Base-by-base conservation (phyloP, 352 stramenopile genomes). In the Lagenidium giganteum region DNA sequence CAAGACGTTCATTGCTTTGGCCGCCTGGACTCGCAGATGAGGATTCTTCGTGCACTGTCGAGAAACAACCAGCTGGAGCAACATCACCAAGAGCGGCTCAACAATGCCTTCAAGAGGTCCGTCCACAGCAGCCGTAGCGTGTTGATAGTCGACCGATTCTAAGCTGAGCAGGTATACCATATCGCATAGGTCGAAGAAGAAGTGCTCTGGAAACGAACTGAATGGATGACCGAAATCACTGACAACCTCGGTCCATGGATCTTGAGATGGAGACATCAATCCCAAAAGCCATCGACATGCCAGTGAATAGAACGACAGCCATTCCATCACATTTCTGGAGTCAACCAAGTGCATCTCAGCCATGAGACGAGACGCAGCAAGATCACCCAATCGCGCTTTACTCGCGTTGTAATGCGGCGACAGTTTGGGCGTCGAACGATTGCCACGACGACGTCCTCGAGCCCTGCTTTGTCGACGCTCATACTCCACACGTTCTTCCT, bases 151-250 rank as follows among this genome's bases (percentile, higher is more conserved):
- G n/a, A 66, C 26, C 0, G 32, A 37, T 8, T 87, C 69, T 7
- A 85, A 51, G 5, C 64, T 68, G 26, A 87, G 56, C 16, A 85
- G 45, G 36, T 73, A 68, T 5, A 82, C 57, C 20, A 76, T 66
- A 21, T 84, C 63, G 33, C 75, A 88, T 24, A 88, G 14, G 42
- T 88, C 75, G n/a, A 83, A 70, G 42, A 88, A 83, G 30, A 86
- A 85, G 48, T 86, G 72, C 27, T 88, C 70, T 2, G 75, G 75
- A 35, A 88, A 85, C 6, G 42, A 49, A 20, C 64, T 67, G 38
- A 87, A 82, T 11, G 59, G 51, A 16, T 51, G 44, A 17, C 68
- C 70, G 12, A 78, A 71, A 5, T 75, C 53, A 5, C 64, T 67
- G 17, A 85, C 33, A 1, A 79, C 51, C 5, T 63, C 59, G 13